phyloP scores from a whole-genome alignment of 192 early-diverging fungal species.

The Backusella morwellensis region DNA sequence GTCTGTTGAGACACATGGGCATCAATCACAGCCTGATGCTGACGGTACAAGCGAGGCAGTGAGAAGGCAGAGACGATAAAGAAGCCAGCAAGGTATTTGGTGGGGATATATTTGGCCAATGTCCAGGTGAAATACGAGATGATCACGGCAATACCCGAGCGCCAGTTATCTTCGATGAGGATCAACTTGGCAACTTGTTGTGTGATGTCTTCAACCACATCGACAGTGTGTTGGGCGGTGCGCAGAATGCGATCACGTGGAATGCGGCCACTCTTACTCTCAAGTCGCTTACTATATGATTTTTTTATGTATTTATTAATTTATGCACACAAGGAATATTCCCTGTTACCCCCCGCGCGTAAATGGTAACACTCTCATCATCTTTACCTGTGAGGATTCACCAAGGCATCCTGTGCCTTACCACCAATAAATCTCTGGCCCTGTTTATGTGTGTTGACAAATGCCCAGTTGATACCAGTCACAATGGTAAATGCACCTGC shows the following conservation, averaged over 20 bases:
- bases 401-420: background rate
- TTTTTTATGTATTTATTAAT: background rate
- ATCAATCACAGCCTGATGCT: conserved; percentile 30
- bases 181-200: conserved; percentile 23
- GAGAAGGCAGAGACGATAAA: conserved; percentile 20
- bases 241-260: conserved; percentile 26
- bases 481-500: conserved; percentile 25
- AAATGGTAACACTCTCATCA: background rate
- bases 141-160: background rate
- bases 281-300: conserved; percentile 6
- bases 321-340: background rate
- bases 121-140: conserved; percentile 26
- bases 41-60: conserved; percentile 26
- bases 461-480: conserved; percentile 36
- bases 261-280: conserved; percentile 6
- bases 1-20: conserved; percentile 21
- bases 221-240: conserved; percentile 20
- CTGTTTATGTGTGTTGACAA: conserved; percentile 27
- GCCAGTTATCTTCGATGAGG: conserved; percentile 29
- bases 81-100: conserved; percentile 26
- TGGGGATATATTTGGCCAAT: conserved; percentile 25
- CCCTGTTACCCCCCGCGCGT: background rate
- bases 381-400: conserved; percentile 30
- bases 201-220: conserved; percentile 23
- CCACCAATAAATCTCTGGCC: conserved; percentile 20